Base-by-base conservation (phyloP, 148 eudicot genomes). In the Nyssa sinensis region DNA sequence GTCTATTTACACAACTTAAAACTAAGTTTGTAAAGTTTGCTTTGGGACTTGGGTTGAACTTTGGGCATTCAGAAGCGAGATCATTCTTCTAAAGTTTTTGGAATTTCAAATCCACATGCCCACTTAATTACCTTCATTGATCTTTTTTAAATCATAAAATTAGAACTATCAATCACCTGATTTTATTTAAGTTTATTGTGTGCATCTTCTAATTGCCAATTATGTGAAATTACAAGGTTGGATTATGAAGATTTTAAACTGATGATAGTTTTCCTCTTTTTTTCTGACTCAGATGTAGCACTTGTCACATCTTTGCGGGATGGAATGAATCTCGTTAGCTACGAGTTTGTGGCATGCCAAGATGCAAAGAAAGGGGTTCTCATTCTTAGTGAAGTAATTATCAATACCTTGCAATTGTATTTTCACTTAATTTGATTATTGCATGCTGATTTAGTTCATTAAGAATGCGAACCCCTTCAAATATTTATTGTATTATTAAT, bases 321-420 rank as follows among this genome's bases (percentile, higher is more conserved):
- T 82, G 97, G 98, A 78, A 94, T 94, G 98, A 94, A 94, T 85
- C 89, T 92, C 51, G 98, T 92, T 75, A 90, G 97, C 88, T 94
- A 90, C 82, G 98, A 94, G 81, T 94, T 84, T 78, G 97, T 94
- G 75, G 96, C 98, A 71, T 94, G 98, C 85, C 98, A 94, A 86
- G 96, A 86, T 80, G 79, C 80, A 31, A 94, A 86, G 82, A 89
- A 82, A 79, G 97, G 98, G 65, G 98, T 94, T 32, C 97, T 94
- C 64, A 90, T 94, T 82, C 92, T 94, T 53, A 94, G 97, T 74
- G 98, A 94, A 82, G 98, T 94, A 90, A 81, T 44, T 41, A 23
- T 63, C 67, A 33, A 25, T 39, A 63, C 51, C 75, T 76, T 66
- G 63, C 44, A 24, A 12, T 31, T 68, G 19, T 76, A 29, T 9